Percentiles rank a stretch among this genome's conserved stretches.
phyloP scores from a whole-genome alignment of 192 early-diverging fungal species.

The Mortierella claussenii region DNA sequence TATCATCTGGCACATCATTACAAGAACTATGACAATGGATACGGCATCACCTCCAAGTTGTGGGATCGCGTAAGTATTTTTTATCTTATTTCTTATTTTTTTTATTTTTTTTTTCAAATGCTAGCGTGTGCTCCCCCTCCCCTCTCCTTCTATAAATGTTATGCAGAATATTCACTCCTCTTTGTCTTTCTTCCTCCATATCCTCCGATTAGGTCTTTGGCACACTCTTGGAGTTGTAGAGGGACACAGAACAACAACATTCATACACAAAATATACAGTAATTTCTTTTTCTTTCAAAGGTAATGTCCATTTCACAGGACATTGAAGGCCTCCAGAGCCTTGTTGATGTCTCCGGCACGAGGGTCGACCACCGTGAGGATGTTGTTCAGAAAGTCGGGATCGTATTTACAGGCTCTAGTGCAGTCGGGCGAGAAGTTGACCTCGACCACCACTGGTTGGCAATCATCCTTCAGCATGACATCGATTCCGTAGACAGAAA shows the following conservation, averaged over 20 bases:
- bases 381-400: constrained; percentile 60
- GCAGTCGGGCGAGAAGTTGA: constrained; percentile 60
- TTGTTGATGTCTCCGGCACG: constrained; percentile 54
- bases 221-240: constrained; percentile 42
- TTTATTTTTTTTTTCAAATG: background rate
- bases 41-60: constrained; percentile 88
- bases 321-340: constrained; percentile 53
- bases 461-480: constrained; percentile 57
- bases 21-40: constrained; percentile 85
- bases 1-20: constrained; percentile 96
- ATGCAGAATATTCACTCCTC: background rate
- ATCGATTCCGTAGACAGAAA: constrained; percentile 61
- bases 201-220: constrained; percentile 31
- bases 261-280: background rate
- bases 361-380: constrained; percentile 59
- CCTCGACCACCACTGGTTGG: constrained; percentile 57
- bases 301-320: constrained; percentile 21
- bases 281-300: background rate
- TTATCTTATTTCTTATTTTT: constrained; percentile 4
- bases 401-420: constrained; percentile 60
- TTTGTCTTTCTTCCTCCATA: background rate
- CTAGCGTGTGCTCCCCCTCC: too few relatives aligned
- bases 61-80: constrained; percentile 78
- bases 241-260: background rate
- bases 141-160: too few relatives aligned